These are phyloP conservation scores for Fomitopsis serialis DNA, from an alignment of 768 basidiomycete genomes.

Conservation along the genomic window DNA sequence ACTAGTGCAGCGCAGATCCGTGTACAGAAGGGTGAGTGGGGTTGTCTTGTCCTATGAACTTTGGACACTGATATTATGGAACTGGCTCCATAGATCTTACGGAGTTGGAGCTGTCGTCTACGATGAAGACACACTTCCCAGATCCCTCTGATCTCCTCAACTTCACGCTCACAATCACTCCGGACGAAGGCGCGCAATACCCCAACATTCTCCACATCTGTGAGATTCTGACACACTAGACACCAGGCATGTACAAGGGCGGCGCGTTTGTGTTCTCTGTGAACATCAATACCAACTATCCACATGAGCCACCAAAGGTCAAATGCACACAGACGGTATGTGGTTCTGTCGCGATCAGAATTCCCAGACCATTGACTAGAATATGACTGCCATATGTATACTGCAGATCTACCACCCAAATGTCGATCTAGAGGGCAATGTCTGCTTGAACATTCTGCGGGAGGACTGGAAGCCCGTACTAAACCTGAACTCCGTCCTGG, in stretches of 20 bases:
- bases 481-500: conserved; percentile 97
- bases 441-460: conserved; percentile 95
- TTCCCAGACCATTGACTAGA: neutral
- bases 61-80: neutral
- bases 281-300: conserved; percentile 95
- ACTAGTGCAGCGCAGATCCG: conserved; percentile 97
- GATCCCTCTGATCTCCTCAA: conserved; percentile 94
- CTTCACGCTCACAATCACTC: conserved; percentile 91
- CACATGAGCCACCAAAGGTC: conserved; percentile 98
- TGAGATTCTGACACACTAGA: neutral
- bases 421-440: conserved; percentile 96
- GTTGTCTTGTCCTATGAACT: neutral
- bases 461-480: conserved; percentile 99
- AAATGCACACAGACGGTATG: conserved; percentile 91
- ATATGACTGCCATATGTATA: too few species aligned
- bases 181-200: conserved; percentile 79
- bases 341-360: conserved; percentile 2
- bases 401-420: conserved; percentile 97
- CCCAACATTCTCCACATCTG: neutral
- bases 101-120: conserved; percentile 90
- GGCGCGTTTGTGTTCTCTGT: conserved; percentile 93
- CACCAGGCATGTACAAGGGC: conserved; percentile 94
- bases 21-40: conserved; percentile 89
- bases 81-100: conserved; percentile 66
- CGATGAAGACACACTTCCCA: conserved; percentile 94